Conservation (phyloP, 345 rosid genomes). For the Ricinus communis region DNA sequence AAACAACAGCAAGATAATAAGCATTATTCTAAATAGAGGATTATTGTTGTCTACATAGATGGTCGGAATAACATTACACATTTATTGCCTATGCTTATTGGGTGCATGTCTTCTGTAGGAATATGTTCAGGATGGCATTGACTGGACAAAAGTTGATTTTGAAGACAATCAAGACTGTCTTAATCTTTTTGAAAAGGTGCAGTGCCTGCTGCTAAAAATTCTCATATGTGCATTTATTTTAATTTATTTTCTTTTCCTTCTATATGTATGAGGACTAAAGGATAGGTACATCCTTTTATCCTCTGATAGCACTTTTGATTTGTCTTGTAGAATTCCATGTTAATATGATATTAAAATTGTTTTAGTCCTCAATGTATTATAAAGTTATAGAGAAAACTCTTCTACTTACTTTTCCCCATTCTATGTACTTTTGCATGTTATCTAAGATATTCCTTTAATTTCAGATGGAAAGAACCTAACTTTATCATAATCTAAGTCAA, state of each 20-base stretch:
- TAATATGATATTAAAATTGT: neutral
- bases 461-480: neutral
- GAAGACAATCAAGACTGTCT: slow-evolving; percentile 99
- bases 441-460: neutral
- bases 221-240: neutral
- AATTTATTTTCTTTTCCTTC: no score
- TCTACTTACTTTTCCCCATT: neutral
- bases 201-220: neutral
- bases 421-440: neutral
- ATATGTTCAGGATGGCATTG: slow-evolving; percentile 97
- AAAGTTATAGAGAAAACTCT: neutral
- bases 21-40: neutral
- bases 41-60: neutral
- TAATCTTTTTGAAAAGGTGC: slow-evolving; percentile 97
- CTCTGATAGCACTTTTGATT: neutral
- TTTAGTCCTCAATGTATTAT: neutral
- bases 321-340: neutral
- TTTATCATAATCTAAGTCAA: neutral
- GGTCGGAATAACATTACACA: neutral
- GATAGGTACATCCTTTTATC: neutral
- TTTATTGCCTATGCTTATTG: neutral
- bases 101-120: slow-evolving; percentile 51
- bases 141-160: slow-evolving; percentile 96
- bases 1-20: neutral
- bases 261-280: neutral